phyloP scores from a whole-genome alignment of 768 basidiomycete species.

The Hygrophoropsis aurantiaca region DNA sequence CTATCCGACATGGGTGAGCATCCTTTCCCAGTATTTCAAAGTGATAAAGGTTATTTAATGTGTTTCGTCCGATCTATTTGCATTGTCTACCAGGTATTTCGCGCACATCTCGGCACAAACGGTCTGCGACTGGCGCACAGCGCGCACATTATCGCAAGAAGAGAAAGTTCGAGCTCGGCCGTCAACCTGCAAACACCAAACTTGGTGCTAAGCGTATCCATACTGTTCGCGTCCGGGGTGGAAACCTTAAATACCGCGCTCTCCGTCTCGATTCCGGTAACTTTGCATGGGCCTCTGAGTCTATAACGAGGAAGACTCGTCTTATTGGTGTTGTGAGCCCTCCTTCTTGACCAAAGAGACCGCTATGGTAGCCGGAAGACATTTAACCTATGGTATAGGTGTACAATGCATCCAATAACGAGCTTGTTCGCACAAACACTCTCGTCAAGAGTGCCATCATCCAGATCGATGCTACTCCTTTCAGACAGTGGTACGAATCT shows the following conservation, averaged over 20 bases:
- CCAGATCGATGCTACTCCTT: conserved; percentile 97
- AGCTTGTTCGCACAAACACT: conserved; percentile 99
- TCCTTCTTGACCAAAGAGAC: neutral
- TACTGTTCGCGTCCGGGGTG: conserved; percentile 92
- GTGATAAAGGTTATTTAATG: conserved; percentile 6
- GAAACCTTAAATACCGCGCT: conserved; percentile 93
- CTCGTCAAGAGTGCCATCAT: conserved; percentile 96
- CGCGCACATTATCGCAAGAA: conserved; percentile 98
- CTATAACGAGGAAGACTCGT: conserved; percentile 92
- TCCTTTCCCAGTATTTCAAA: conserved; percentile 20
- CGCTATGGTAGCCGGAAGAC: neutral
- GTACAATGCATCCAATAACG: conserved; percentile 99
- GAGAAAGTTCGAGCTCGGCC: conserved; percentile 99
- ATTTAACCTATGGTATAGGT: conserved; percentile 48
- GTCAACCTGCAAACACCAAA: conserved; percentile 97
- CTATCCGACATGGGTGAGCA: conserved; percentile 74
- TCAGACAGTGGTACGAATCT: conserved; percentile 99
- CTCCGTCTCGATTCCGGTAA: conserved; percentile 96
- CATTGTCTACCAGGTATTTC: conserved; percentile 75
- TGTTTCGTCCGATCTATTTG: conserved; percentile 5
- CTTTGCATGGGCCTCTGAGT: conserved; percentile 98
- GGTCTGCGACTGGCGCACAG: conserved; percentile 89
- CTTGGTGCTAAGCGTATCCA: conserved; percentile 95
- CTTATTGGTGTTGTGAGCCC: conserved; percentile 89
- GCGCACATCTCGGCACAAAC: conserved; percentile 96